Base-by-base conservation (phyloP, 805 yeast genomes). In the Candida orba region DNA sequence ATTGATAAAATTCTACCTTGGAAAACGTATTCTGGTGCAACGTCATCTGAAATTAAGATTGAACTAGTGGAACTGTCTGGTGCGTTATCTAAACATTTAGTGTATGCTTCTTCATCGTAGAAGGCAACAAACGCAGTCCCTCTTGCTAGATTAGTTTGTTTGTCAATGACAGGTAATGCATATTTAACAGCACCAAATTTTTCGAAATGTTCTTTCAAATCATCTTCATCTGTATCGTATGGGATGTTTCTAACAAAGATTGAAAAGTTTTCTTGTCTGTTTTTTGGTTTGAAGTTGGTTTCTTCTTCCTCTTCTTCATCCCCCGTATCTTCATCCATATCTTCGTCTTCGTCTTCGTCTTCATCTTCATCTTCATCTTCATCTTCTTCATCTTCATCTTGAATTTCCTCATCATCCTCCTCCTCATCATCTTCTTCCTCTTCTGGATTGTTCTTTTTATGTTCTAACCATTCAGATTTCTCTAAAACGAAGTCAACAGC, bases 111-210 rank as follows among this genome's bases (percentile, higher is more conserved):
- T 42, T 76, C 77, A 20, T 73, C 67, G 40, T 62, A 64, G 60
- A 93, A 93, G 0, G 96, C 95, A 36, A 93, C 95, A 60, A 93
- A 93, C 0, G 96, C 99, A 1, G 96, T 84, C 49, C 99, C 99
- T 60, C 75, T 85, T 12, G 98, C 91, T 47, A 86, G 68, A 6
- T 95, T 95, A 3, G 95, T 81, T 43, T 72, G 83, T 57, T 72
- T 84, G 58, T 93, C 99, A 49, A 83, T 71, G 13, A 93, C 99
- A 0, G 98, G 96, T 37, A 93, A 72, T 1, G 99, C 99, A 60
- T 89, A 93, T 54, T 84, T 82, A 20, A 93, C 88, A 7, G 84
- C 75, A 12, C 99, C 99, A 60, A 93, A 89, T 52, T 78, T 75
- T 24, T 57, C 51, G 57, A 93, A 93, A 61, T 91, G 98, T 41